phyloP scores from a whole-genome alignment of 2,329 filamentous ascomycete species.

The Ambrosiella beaveri region DNA sequence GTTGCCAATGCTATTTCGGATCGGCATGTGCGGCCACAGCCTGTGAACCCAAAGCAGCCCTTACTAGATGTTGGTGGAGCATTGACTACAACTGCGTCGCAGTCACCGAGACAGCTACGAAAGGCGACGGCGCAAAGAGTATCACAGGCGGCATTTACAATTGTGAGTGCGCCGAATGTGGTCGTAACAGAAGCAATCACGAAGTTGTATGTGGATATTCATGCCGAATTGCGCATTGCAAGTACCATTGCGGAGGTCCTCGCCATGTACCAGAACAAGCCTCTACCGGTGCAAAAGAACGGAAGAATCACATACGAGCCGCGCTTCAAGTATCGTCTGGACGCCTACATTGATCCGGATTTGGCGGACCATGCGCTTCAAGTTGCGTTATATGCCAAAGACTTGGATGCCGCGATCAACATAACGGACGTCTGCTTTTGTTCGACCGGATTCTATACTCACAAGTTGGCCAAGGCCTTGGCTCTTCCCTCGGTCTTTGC shows the following conservation, averaged over 20 bases:
- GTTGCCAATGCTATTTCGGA: conserved; percentile 28
- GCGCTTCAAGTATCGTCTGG: conserved; percentile 49
- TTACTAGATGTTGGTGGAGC: conserved; percentile 18
- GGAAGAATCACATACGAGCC: conserved; percentile 10
- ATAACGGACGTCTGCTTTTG: conserved; percentile 55
- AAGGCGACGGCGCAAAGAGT: conserved; percentile 32
- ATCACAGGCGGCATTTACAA: conserved; percentile 45
- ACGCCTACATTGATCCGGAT: conserved; percentile 53
- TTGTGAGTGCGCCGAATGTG: conserved; percentile 58
- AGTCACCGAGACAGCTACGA: conserved; percentile 17
- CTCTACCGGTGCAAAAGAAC: conserved; percentile 34
- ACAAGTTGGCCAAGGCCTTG: conserved; percentile 47
- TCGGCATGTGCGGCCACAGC: conserved; percentile 1
- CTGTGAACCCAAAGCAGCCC: conserved; percentile 18
- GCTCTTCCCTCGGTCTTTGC: conserved; percentile 24
- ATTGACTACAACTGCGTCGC: neutral
- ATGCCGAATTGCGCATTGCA: conserved; percentile 54
- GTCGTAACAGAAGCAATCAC: conserved; percentile 64
- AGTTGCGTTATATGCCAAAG: conserved; percentile 60
- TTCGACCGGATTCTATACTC: conserved; percentile 46
- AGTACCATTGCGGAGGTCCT: conserved; percentile 67
- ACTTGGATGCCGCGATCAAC: conserved; percentile 60
- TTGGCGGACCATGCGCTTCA: conserved; percentile 60
- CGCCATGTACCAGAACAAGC: conserved; percentile 68
- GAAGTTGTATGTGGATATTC: conserved; percentile 56